Evolutionary conservation across 2,329 filamentous ascomycete genomes (phyloP).

Genomic region (Colletotrichum sp.): DNA sequence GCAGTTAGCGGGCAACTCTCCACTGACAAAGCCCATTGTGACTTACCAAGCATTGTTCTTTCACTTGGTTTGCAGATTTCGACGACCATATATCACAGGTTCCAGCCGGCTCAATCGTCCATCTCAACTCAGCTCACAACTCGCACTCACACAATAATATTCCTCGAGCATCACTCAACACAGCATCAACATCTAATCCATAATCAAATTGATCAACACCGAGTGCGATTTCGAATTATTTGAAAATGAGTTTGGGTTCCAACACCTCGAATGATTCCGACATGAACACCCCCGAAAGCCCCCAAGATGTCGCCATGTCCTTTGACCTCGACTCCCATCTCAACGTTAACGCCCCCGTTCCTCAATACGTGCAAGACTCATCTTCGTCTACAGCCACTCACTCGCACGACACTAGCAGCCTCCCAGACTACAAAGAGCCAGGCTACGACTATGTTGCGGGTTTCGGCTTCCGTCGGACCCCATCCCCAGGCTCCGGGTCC

Average conservation of each 20-base stretch:
- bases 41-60: not conserved
- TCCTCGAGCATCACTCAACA: not conserved
- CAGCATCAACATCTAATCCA: not conserved
- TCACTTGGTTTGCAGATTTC: not conserved
- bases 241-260: accelerated
- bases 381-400: not conserved
- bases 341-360: not conserved
- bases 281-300: not conserved
- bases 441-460: not conserved
- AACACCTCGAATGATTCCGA: not conserved
- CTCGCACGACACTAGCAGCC: not conserved
- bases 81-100: not conserved
- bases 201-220: too few relatives aligned
- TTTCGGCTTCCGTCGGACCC: not conserved
- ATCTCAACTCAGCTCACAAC: not conserved
- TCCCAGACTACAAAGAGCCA: not conserved
- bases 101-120: not conserved
- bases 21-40: not conserved
- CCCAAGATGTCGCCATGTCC: not conserved
- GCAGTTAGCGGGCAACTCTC: not conserved
- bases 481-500: not conserved
- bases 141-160: not conserved
- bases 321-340: not conserved
- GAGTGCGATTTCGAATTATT: not conserved
- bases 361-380: not conserved